A percentile compares a stretch with the other conserved stretches of the same genome.
These are phyloP conservation scores for Tetrahymena malaccensis DNA, from an alignment of 73 alveolate species.

Conservation along the genomic window DNA sequence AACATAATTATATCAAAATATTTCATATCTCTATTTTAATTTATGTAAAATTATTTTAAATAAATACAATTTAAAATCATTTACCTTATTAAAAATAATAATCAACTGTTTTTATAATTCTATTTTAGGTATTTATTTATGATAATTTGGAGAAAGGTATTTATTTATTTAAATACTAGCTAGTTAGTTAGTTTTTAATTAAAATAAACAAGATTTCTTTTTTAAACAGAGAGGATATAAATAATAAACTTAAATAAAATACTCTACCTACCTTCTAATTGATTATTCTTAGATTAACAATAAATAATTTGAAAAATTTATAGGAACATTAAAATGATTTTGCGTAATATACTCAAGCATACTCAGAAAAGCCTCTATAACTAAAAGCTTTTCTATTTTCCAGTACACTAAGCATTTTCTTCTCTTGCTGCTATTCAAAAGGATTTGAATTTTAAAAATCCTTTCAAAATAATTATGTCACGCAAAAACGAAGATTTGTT, in stretches of 20 bases:
- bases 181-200: background rate
- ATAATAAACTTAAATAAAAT: background rate
- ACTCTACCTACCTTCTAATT: background rate
- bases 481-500: background rate
- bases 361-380: background rate
- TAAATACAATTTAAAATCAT: too few species aligned
- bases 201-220: background rate
- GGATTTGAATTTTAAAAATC: background rate
- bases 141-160: background rate
- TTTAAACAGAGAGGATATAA: background rate
- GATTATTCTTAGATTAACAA: background rate
- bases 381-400: background rate
- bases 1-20: too few species aligned
- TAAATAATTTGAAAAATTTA: background rate
- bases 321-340: background rate
- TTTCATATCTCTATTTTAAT: too few species aligned
- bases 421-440: background rate
- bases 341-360: background rate
- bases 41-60: too few species aligned
- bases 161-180: too few species aligned
- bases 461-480: background rate
- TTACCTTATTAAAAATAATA: too few species aligned
- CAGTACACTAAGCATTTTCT: background rate
- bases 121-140: too few species aligned
- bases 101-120: too few species aligned